Conservation (phyloP, 2,329 filamentous ascomycete genomes). For the Monosporascus sp. region DNA sequence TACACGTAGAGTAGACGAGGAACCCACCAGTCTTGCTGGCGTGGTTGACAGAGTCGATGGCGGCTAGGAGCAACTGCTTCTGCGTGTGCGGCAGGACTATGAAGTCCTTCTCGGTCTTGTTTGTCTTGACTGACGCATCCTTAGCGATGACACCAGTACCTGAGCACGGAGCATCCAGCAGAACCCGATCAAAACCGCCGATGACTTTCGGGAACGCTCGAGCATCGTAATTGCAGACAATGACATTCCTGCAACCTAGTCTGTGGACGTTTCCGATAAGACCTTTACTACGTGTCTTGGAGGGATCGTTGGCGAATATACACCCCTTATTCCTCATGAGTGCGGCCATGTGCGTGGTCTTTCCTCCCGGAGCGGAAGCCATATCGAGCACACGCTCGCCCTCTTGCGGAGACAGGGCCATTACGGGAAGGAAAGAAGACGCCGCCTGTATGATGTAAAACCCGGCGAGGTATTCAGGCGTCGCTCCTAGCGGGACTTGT, state of each 20-base stretch:
- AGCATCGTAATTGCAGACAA: constrained; percentile 94
- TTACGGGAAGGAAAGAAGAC: constrained; percentile 93
- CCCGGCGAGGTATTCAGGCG: constrained; percentile 92
- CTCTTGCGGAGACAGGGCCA: constrained; percentile 93
- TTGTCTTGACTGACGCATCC: constrained; percentile 94
- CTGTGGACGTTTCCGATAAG: constrained; percentile 97
- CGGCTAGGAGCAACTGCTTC: constrained; percentile 86
- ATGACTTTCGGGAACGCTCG: constrained; percentile 91
- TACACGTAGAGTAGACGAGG: constrained; percentile 95
- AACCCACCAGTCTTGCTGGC: constrained; percentile 88
- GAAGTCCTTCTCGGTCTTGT: constrained; percentile 95
- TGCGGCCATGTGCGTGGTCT: constrained; percentile 93
- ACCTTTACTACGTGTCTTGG: constrained; percentile 89
- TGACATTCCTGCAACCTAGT: constrained; percentile 84
- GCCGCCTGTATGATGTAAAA: constrained; percentile 98
- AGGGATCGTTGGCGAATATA: constrained; percentile 95
- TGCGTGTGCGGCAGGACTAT: constrained; percentile 88
- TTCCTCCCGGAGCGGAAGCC: constrained; percentile 92
- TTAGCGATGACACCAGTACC: constrained; percentile 97
- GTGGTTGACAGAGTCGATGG: constrained; percentile 93
- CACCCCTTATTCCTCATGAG: constrained; percentile 96
- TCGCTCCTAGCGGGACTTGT: constrained; percentile 79
- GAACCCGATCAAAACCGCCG: constrained; percentile 89
- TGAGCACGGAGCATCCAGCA: constrained; percentile 92
- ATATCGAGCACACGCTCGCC: constrained; percentile 88